A percentile compares a stretch with the other conserved stretches of the same genome.
phyloP scores from a whole-genome alignment of 306 rosid genomes.

The Ziziphus jujuba region DNA sequence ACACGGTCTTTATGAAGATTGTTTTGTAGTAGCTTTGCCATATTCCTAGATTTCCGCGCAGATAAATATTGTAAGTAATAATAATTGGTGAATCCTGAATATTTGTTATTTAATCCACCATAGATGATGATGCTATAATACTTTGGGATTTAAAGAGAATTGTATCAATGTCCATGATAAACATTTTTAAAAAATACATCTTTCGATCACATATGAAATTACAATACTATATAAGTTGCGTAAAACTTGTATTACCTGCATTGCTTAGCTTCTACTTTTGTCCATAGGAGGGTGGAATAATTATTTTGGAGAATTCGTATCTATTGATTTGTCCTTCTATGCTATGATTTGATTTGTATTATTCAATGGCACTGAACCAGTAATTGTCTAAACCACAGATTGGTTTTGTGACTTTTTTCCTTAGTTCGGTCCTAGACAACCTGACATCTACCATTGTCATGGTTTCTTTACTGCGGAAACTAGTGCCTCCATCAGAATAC shows the following conservation, averaged over 20 bases:
- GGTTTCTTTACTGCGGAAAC: slow-evolving; percentile 88
- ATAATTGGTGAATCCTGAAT: background rate
- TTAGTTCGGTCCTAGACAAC: slow-evolving; percentile 89
- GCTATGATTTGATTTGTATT: background rate
- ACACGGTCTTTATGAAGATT: background rate
- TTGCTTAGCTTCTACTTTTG: background rate
- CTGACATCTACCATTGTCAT: slow-evolving; percentile 92
- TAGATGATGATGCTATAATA: too few relatives aligned
- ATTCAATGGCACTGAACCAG: slow-evolving; percentile 16
- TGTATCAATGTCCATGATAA: too few relatives aligned
- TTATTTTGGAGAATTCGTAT: background rate
- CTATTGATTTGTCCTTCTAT: background rate
- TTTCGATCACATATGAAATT: background rate
- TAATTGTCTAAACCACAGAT: slow-evolving; percentile 52
- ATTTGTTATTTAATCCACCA: background rate
- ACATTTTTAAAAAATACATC: background rate
- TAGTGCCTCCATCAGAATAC: slow-evolving; percentile 88
- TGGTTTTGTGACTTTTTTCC: slow-evolving; percentile 84
- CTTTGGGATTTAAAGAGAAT: too few relatives aligned
- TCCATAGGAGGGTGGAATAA: background rate
- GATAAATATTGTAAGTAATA: background rate
- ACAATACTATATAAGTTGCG: background rate
- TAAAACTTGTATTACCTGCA: background rate
- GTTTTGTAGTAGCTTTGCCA: background rate
- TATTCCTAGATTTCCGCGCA: background rate